phyloP scores from a whole-genome alignment of 495 filamentous ascomycete species.

The Penicillium lagena region DNA sequence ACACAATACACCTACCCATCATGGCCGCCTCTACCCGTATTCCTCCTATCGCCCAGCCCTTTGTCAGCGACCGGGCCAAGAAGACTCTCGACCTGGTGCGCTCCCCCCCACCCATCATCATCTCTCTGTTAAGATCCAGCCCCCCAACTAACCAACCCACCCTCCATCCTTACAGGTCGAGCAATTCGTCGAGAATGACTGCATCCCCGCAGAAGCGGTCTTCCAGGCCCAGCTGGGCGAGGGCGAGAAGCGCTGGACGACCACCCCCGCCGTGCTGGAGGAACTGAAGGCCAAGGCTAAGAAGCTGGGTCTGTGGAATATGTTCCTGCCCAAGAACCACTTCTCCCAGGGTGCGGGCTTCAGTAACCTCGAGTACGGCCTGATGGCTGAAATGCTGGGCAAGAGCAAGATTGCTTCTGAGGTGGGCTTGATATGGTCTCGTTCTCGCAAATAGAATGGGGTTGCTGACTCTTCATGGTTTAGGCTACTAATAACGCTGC shows the following conservation, averaged over 20 bases:
- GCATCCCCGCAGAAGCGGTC: slow-evolving; percentile 76
- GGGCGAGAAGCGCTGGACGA: slow-evolving; percentile 67
- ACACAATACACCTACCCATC: neutral
- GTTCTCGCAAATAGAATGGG: neutral
- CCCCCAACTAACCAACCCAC: slow-evolving; percentile 5
- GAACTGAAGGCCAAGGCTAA: slow-evolving; percentile 79
- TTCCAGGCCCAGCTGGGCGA: slow-evolving; percentile 72
- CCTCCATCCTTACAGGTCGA: slow-evolving; percentile 54
- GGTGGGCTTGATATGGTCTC: slow-evolving; percentile 19
- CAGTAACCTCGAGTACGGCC: slow-evolving; percentile 83
- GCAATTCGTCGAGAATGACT: slow-evolving; percentile 96
- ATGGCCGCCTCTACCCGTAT: slow-evolving; percentile 61
- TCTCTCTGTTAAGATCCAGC: neutral
- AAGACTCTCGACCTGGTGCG: slow-evolving; percentile 61
- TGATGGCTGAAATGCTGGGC: slow-evolving; percentile 89
- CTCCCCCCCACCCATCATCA: neutral
- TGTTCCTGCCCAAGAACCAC: slow-evolving; percentile 92
- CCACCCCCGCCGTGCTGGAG: slow-evolving; percentile 76
- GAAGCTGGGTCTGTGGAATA: slow-evolving; percentile 91
- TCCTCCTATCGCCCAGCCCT: slow-evolving; percentile 56
- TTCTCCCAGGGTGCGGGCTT: slow-evolving; percentile 91
- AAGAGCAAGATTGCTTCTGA: slow-evolving; percentile 74
- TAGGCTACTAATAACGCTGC: slow-evolving; percentile 84
- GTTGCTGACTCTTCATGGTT: too few relatives aligned
- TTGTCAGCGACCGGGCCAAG: slow-evolving; percentile 76